These are phyloP conservation scores for Venturia nashicola DNA, from an alignment of 2,329 filamentous ascomycete species.

Conservation along the genomic window DNA sequence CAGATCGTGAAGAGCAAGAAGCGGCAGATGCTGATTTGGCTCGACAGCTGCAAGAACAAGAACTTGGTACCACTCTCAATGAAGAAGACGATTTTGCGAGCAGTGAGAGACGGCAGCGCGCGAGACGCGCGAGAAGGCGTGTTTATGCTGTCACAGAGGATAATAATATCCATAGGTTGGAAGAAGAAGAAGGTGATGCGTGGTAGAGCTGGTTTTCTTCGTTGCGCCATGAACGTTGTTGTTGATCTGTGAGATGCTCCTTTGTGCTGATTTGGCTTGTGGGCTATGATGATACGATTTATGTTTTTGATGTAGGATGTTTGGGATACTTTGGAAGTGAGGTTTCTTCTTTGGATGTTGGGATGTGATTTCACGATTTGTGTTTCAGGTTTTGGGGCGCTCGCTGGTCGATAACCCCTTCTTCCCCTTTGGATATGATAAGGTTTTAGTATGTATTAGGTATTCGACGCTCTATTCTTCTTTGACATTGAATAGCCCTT, in stretches of 20 bases:
- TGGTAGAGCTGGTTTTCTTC: slow-evolving; percentile 1
- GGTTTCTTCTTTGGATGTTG: background rate
- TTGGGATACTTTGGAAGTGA: background rate
- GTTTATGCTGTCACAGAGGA: slow-evolving; percentile 1
- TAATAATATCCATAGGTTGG: background rate
- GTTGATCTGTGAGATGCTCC: background rate
- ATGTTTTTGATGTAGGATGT: background rate
- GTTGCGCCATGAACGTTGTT: background rate
- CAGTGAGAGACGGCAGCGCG: background rate
- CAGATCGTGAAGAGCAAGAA: slow-evolving; percentile 30
- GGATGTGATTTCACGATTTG: background rate
- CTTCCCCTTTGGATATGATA: background rate
- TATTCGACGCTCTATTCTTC: too few species aligned
- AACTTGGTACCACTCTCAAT: background rate
- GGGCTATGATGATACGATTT: background rate
- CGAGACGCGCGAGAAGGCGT: background rate
- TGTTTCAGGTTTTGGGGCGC: background rate
- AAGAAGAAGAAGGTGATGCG: background rate
- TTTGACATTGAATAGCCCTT: too few species aligned
- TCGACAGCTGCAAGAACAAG: slow-evolving; percentile 37
- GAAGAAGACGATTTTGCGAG: background rate
- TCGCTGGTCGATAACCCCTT: background rate
- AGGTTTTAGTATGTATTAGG: too few species aligned
- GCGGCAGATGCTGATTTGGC: slow-evolving; percentile 38
- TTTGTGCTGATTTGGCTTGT: background rate